Conservation (phyloP, 495 filamentous ascomycete genomes). For the Apodospora peruviana region DNA sequence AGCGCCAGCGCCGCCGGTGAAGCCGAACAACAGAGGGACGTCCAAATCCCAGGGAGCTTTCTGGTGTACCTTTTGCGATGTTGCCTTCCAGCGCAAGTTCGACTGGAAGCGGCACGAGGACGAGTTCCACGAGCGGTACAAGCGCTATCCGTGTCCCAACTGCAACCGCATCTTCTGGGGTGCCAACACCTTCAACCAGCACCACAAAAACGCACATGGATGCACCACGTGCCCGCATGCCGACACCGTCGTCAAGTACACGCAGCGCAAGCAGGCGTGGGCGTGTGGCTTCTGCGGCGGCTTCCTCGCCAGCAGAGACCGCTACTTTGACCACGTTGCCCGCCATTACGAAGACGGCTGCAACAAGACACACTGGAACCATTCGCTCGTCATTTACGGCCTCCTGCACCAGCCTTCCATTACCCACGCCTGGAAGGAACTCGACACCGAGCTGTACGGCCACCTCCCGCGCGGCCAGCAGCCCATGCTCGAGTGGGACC, state of each 20-base stretch:
- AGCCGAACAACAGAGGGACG: conserved; percentile 23
- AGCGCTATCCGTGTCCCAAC: conserved; percentile 43
- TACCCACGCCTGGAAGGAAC: conserved; percentile 40
- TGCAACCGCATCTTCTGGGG: conserved; percentile 48
- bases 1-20: conserved; percentile 4
- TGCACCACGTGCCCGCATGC: conserved; percentile 46
- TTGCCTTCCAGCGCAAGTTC: conserved; percentile 46
- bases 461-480: conserved; percentile 35
- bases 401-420: conserved; percentile 45
- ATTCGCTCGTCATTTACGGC: conserved; percentile 45
- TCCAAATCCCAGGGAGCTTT: conserved; percentile 32
- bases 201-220: conserved; percentile 46
- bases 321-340: conserved; percentile 47
- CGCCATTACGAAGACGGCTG: conserved; percentile 42
- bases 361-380: conserved; percentile 44
- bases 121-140: conserved; percentile 47
- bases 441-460: conserved; percentile 33
- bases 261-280: conserved; percentile 27
- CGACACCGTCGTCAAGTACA: conserved; percentile 37
- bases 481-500: conserved; percentile 43
- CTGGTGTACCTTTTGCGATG: conserved; percentile 49
- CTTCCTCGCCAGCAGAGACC: conserved; percentile 39
- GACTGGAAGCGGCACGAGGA: conserved; percentile 51
- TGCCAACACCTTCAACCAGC: conserved; percentile 46
- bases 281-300: conserved; percentile 47